Conservation (phyloP, 257 asterid species). For the Petrea volubilis region DNA sequence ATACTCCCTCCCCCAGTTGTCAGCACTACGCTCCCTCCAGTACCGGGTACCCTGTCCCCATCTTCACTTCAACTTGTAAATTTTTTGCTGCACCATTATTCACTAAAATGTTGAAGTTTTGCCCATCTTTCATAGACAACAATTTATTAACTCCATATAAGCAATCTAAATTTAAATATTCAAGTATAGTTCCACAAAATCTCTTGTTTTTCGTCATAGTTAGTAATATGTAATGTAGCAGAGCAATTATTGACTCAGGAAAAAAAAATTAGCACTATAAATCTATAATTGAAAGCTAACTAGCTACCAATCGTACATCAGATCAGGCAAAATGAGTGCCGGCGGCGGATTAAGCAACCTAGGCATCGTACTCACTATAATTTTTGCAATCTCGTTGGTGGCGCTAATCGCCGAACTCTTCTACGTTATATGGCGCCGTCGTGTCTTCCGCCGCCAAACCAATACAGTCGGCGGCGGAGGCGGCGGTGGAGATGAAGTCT, state of each 20-base stretch:
- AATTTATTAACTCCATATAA: too few relatives aligned
- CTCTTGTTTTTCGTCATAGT: too few relatives aligned
- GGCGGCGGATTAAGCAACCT: constrained; percentile 45
- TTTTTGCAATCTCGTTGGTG: constrained; percentile 44
- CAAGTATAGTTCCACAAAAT: too few relatives aligned
- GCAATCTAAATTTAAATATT: too few relatives aligned
- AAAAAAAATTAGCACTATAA: too few relatives aligned
- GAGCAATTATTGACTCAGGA: too few relatives aligned
- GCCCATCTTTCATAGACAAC: too few relatives aligned
- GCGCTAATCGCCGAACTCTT: constrained; percentile 45
- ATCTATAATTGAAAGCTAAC: too few relatives aligned
- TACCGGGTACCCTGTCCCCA: background rate
- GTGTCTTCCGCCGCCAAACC: constrained; percentile 41
- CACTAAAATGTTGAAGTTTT: background rate
- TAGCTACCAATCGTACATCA: too few relatives aligned
- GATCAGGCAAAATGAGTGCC: too few relatives aligned
- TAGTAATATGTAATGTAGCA: too few relatives aligned
- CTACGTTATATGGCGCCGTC: constrained; percentile 61
- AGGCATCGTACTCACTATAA: constrained; percentile 40
- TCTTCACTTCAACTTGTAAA: background rate
- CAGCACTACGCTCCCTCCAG: background rate
- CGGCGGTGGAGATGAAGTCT: constrained; percentile 7
- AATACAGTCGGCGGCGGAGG: background rate
- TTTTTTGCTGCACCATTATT: background rate
- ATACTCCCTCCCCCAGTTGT: background rate